Evolutionary conservation across 164 flowering plant genomes (phyloP), one percentile per base, ranked within the genome.

Genomic region (Stephania cephalantha): DNA sequence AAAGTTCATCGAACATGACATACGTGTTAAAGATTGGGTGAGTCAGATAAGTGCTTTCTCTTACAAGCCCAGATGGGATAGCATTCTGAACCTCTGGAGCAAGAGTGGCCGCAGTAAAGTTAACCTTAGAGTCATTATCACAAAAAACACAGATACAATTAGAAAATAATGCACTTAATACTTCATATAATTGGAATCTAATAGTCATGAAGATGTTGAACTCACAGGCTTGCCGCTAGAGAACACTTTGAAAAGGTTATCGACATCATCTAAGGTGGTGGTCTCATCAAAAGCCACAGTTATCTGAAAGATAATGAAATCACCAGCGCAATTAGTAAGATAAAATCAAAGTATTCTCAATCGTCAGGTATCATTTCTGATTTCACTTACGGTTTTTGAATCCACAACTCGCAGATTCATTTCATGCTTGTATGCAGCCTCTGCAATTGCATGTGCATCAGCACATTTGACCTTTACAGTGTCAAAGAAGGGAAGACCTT

Each of bases 281-380:
- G 97, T 95, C 78, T 95, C 99, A 80, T 95, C 98, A 76, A 95
- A 93, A 15, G 99, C 71, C 69, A 85, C 97, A 71, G 99, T 95
- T 46, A 95, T 79, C 99, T 95, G 88, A 78, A 84, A 86, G 46
- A n/a, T 9, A 70, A 73, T 45, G 45, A 72, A 50, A 67, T 1
- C 17, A 25, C 29, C 64, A 66, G 73, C 55, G 75, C 46, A 73
- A 75, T 46, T 48, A 66, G 53, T 25, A 72, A 68, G 67, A 30
- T 64, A 18, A 13, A 61, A 48, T 69, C 70, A 68, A 9, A 65
- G 15, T 22, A 13, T 22, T 48, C 69, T 71, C 65, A 75, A 31
- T 8, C 29, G 12, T 20, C 44, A 9, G 42, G 71, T 10, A 5
- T 73, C 44, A 63, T 17, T 58, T 17, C 20, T 58, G 71, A 65